These are phyloP conservation scores for Jacaranda copaia DNA, from an alignment of 257 asterid species.

Conservation along the genomic window DNA sequence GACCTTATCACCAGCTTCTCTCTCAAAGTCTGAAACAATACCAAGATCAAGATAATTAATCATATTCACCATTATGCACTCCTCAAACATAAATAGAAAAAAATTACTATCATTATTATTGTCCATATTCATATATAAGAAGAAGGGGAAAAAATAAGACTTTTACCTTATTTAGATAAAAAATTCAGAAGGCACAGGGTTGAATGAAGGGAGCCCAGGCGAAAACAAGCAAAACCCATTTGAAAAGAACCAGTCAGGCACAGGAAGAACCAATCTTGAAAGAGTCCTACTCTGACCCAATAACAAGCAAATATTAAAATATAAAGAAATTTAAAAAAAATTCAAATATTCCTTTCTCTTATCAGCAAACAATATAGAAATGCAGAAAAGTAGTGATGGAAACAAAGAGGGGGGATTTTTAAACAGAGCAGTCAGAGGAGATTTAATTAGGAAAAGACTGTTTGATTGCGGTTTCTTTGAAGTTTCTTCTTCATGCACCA, in stretches of 20 bases:
- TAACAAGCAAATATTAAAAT: too few relatives aligned
- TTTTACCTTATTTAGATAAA: not conserved
- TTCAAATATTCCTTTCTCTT: not conserved
- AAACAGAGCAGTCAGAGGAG: slow-evolving; percentile 27
- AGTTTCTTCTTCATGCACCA: slow-evolving; percentile 43
- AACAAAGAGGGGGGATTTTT: slow-evolving; percentile 23
- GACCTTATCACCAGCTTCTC: too few relatives aligned
- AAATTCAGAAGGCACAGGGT: not conserved
- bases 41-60: not conserved
- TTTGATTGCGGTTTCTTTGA: slow-evolving; percentile 35
- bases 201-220: slow-evolving; percentile 3
- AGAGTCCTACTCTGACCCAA: not conserved
- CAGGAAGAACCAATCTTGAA: not conserved
- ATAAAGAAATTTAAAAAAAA: not conserved
- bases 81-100: slow-evolving; percentile 29
- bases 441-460: too few relatives aligned
- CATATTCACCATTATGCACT: not conserved
- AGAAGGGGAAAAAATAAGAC: not conserved
- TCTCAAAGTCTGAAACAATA: too few relatives aligned
- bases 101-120: not conserved
- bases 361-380: slow-evolving; percentile 4
- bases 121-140: too few relatives aligned
- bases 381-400: slow-evolving; percentile 36
- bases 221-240: slow-evolving; percentile 14
- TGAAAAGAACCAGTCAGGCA: not conserved